Evolutionary conservation across 768 basidiomycete species (phyloP).

Genomic region (Boletus coccyginus): DNA sequence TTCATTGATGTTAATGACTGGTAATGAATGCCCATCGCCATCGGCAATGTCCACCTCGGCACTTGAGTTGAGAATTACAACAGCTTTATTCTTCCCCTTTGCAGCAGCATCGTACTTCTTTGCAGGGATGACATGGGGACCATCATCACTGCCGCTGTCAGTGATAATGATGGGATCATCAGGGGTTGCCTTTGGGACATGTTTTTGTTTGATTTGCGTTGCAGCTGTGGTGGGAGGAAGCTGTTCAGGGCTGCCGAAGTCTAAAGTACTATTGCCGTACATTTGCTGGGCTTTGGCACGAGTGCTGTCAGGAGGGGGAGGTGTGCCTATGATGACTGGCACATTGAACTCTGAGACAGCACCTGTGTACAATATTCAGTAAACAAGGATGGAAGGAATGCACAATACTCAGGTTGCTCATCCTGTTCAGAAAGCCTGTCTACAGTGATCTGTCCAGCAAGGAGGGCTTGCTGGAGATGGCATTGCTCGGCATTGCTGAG

Average conservation of each 20-base stretch:
- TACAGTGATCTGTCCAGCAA: not conserved
- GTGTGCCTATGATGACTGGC: not conserved
- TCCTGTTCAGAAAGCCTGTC: not conserved
- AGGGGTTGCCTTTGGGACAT: not conserved
- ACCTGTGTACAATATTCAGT: not conserved
- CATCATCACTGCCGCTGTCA: not conserved
- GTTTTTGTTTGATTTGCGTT: not conserved
- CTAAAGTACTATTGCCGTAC: not conserved
- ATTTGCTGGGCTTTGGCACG: not conserved
- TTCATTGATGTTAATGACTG: not conserved
- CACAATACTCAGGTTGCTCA: not conserved
- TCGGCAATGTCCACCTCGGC: not conserved
- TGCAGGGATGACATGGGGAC: not conserved
- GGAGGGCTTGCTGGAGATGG: not conserved
- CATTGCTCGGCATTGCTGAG: not conserved
- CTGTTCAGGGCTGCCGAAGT: not conserved
- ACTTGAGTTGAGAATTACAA: not conserved
- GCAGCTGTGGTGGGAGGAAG: not conserved
- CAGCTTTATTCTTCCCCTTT: not conserved
- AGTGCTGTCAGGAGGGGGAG: not conserved
- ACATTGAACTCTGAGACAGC: not conserved
- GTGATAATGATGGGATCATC: constrained; percentile 1
- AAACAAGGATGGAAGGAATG: not conserved
- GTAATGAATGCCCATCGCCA: not conserved
- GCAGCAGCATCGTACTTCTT: not conserved